Evolutionary conservation across 179 eudicot genomes (phyloP), one percentile per base, ranked within the genome.

Genomic region (Beta lomatogona): DNA sequence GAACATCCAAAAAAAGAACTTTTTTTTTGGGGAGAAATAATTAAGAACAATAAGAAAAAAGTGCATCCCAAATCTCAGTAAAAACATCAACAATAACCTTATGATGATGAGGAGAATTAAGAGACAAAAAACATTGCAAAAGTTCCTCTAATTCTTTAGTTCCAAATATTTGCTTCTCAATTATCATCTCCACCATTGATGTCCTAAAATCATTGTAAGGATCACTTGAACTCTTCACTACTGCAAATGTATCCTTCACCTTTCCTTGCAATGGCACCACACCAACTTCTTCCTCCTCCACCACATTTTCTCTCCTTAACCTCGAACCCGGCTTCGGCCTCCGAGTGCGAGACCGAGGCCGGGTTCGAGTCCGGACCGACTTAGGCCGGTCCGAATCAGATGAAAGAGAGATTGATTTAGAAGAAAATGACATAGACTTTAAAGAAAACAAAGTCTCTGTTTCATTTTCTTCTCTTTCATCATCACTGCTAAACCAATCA

Each of bases 131-230:
- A 54, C 90, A 84, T 25, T 78, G n/a, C 28, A 88, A 52, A 5
- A 88, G 80, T 18, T 82, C 45, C 80, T 88, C 85, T 57, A 88
- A 77, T 64, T 86, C 90, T 13, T 80, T 74, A 10, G 83, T 79
- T 6, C 86, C 83, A 77, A 86, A 88, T 75, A 88, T 86, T 79
- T 88, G 86, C 67, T 82, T 84, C 84, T 88, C 90, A 41, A 84
- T 86, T 57, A 86, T 84, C 90, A 88, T 88, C 22, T 88, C 90
- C 73, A 80, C 87, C 89, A 86, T 86, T 71, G 90, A 88, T 69
- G 76, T 75, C 75, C 87, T 84, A 55, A 88, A 88, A 80, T 88
- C 90, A 50, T 77, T 82, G 36, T 86, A 82, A n/a, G 90, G 90
- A 78, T 88, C 87, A 66, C 87, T 84, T 60, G 90, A 88, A n/a